Conservation (phyloP, 208 protist species). For the Leishmania major region DNA sequence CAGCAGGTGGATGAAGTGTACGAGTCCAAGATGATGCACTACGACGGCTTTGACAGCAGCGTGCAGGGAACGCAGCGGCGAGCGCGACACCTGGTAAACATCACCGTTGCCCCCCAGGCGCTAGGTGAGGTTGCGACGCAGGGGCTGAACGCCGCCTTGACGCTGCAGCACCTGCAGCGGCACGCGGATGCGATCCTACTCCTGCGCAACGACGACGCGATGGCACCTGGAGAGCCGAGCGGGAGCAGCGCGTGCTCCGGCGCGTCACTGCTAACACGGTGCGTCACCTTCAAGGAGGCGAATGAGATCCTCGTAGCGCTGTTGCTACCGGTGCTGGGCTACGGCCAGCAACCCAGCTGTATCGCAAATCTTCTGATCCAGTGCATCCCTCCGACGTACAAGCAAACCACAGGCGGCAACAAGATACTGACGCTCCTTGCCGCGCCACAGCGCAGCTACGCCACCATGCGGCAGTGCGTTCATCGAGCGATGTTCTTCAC, state of each 20-base stretch:
- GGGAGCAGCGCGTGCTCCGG: conserved; percentile 33
- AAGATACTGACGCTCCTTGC: conserved; percentile 76
- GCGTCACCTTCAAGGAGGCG: conserved; percentile 77
- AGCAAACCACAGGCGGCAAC: conserved; percentile 39
- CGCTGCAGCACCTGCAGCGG: conserved; percentile 61
- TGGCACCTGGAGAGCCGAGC: conserved; percentile 35
- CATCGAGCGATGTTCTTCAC: conserved; percentile 58
- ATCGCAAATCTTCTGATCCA: conserved; percentile 44
- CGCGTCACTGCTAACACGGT: conserved; percentile 42
- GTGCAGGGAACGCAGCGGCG: conserved; percentile 74
- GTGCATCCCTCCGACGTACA: conserved; percentile 37
- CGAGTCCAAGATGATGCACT: conserved; percentile 54
- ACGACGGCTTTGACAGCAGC: conserved; percentile 71
- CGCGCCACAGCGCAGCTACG: conserved; percentile 75
- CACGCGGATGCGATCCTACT: conserved; percentile 70
- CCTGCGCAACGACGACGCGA: conserved; percentile 82
- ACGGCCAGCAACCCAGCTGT: conserved; percentile 39
- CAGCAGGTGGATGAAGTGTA: conserved; percentile 43
- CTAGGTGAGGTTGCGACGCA: conserved; percentile 79
- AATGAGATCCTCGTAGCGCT: conserved; percentile 83
- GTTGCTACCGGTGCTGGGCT: conserved; percentile 73
- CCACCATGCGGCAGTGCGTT: conserved; percentile 43
- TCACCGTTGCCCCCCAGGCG: conserved; percentile 72
- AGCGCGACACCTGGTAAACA: conserved; percentile 65
- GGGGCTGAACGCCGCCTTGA: conserved; percentile 77